Evolutionary conservation across 768 basidiomycete species (phyloP).

Genomic region (Lactifluus hygrophoroides): DNA sequence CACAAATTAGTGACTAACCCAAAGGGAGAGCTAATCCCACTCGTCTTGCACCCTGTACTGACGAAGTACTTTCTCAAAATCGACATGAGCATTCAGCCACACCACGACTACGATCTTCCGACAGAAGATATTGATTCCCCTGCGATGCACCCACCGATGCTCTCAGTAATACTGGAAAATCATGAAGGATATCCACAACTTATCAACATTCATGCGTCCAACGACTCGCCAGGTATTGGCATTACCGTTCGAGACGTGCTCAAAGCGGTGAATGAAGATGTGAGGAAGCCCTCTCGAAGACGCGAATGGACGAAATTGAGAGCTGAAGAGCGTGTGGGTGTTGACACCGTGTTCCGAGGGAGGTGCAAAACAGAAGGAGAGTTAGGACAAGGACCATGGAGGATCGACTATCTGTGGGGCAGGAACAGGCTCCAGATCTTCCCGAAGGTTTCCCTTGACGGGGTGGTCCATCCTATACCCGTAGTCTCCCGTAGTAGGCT

Average conservation of each 20-base stretch:
- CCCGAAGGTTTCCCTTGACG: constrained; percentile 4
- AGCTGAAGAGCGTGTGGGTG: not conserved
- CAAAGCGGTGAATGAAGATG: constrained; percentile 1
- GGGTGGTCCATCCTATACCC: constrained; percentile 3
- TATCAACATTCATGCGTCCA: not conserved
- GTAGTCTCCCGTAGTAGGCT: not conserved
- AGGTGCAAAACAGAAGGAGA: constrained; percentile 7
- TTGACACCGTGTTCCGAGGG: constrained; percentile 7
- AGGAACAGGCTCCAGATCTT: constrained; percentile 9
- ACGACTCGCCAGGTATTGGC: not conserved
- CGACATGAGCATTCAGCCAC: constrained; percentile 3
- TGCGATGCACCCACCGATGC: constrained; percentile 4
- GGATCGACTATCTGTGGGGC: constrained; percentile 10
- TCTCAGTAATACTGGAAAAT: constrained; percentile 3
- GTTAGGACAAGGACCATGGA: constrained; percentile 11
- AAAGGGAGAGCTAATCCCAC: constrained; percentile 10
- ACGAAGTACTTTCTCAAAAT: constrained; percentile 9
- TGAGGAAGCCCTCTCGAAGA: constrained; percentile 4
- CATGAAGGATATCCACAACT: constrained; percentile 9
- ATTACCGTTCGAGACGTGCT: constrained; percentile 11
- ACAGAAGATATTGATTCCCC: constrained; percentile 1
- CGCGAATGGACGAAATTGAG: constrained; percentile 10
- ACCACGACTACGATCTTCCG: constrained; percentile 8
- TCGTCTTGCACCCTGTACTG: constrained; percentile 9
- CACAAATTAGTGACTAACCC: not conserved